Conservation (phyloP, 78 protist genomes). For the Dictyostelium capitatum region DNA sequence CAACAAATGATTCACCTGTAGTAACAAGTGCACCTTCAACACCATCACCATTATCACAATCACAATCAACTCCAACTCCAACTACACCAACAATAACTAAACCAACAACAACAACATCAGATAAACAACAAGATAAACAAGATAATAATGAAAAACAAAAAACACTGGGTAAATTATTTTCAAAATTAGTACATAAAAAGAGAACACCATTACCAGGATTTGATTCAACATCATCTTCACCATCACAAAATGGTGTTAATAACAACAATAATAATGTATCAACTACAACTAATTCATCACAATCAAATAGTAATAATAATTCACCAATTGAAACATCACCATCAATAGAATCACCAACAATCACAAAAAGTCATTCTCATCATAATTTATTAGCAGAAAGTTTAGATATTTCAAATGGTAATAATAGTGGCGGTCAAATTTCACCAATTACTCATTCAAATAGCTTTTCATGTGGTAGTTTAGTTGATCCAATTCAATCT, state of each 20-base stretch:
- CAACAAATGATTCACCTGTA: neutral
- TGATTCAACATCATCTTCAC: constrained; percentile 13
- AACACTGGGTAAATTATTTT: constrained; percentile 23
- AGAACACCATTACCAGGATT: constrained; percentile 33
- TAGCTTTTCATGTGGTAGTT: no score
- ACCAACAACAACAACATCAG: constrained; percentile 4
- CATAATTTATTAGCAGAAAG: neutral
- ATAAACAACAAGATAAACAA: neutral
- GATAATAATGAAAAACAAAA: constrained; percentile 15
- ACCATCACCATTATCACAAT: neutral
- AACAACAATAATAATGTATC: neutral
- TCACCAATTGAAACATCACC: constrained; percentile 8
- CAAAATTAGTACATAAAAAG: constrained; percentile 23
- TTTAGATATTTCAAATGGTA: neutral
- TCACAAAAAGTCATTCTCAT: neutral
- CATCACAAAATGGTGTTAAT: constrained; percentile 3
- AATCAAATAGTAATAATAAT: neutral
- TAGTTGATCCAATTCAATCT: no score
- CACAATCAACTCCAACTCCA: neutral
- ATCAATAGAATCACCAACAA: constrained; percentile 3
- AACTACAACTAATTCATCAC: constrained; percentile 15
- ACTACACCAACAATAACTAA: neutral
- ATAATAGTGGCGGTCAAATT: neutral
- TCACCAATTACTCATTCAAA: neutral
- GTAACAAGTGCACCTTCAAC: neutral